A percentile compares a stretch with the other conserved stretches of the same genome.
phyloP scores from a whole-genome alignment of 352 stramenopile genomes.

The Pythium graminicola region DNA sequence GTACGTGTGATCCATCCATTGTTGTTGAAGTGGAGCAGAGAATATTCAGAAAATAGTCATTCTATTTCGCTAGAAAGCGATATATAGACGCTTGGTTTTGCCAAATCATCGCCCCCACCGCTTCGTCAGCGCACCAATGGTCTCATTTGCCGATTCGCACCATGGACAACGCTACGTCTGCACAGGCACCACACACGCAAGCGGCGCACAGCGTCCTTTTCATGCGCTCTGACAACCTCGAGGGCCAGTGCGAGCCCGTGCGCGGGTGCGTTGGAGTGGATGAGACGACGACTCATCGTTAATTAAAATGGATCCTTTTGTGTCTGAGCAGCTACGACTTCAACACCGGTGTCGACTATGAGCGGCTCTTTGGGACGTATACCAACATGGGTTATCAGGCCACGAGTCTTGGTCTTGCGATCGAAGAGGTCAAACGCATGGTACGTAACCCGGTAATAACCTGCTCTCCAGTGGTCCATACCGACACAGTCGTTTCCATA shows the following conservation, averaged over 20 bases:
- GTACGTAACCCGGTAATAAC: no score
- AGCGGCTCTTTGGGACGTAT: constrained; percentile 78
- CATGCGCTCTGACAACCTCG: constrained; percentile 68
- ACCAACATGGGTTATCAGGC: constrained; percentile 91
- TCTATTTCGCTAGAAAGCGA: no score
- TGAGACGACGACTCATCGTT: neutral
- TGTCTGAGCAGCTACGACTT: constrained; percentile 77
- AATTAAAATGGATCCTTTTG: constrained; percentile 4
- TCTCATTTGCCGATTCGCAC: neutral
- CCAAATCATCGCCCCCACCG: no score
- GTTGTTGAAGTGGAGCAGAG: no score
- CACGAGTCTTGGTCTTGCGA: constrained; percentile 94
- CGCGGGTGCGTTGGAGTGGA: constrained; percentile 24
- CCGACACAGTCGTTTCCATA: neutral
- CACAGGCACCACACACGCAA: constrained; percentile 23
- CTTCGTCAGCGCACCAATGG: neutral
- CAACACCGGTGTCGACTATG: constrained; percentile 85
- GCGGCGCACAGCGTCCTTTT: constrained; percentile 69
- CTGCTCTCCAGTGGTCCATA: neutral
- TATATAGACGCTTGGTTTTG: no score
- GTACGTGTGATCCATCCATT: neutral
- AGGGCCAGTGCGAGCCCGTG: constrained; percentile 54
- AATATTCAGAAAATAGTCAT: no score
- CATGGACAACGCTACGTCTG: constrained; percentile 1
- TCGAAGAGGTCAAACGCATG: constrained; percentile 98